Evolutionary conservation across 2,329 filamentous ascomycete genomes (phyloP).

Genomic region (Ceratocystis lukuohia): DNA sequence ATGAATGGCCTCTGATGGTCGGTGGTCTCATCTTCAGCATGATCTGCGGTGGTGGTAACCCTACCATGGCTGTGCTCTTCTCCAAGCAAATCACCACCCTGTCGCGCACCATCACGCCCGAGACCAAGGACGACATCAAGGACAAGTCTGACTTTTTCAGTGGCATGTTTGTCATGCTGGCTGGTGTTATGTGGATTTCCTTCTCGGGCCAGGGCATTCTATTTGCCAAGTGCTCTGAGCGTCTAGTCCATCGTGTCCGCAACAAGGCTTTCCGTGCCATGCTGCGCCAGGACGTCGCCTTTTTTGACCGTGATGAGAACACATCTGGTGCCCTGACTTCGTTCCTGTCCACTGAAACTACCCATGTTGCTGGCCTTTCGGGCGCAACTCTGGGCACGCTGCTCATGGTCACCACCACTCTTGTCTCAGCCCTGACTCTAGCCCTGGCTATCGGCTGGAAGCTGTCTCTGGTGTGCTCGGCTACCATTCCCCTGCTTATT

Average conservation of each 20-base stretch:
- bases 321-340: conserved; percentile 78
- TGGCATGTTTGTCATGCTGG: conserved; percentile 78
- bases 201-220: conserved; percentile 56
- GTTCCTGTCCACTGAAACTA: conserved; percentile 80
- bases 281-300: conserved; percentile 82
- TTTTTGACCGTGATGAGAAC: conserved; percentile 83
- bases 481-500: conserved; percentile 63
- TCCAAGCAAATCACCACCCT: conserved; percentile 72
- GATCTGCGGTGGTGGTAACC: conserved; percentile 71
- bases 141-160: conserved; percentile 73
- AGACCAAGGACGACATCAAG: conserved; percentile 44
- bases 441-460: conserved; percentile 76
- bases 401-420: conserved; percentile 64
- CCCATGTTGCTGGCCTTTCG: conserved; percentile 74
- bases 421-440: conserved; percentile 58
- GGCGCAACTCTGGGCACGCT: conserved; percentile 80
- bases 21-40: conserved; percentile 59
- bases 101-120: conserved; percentile 37
- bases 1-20: conserved; percentile 59
- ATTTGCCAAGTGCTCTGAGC: conserved; percentile 78
- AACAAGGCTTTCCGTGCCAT: conserved; percentile 73
- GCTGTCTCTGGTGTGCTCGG: conserved; percentile 66
- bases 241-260: conserved; percentile 68
- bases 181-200: conserved; percentile 55
- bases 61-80: conserved; percentile 63